Conservation (phyloP, 495 filamentous ascomycete species). For the Penicillium lividum region DNA sequence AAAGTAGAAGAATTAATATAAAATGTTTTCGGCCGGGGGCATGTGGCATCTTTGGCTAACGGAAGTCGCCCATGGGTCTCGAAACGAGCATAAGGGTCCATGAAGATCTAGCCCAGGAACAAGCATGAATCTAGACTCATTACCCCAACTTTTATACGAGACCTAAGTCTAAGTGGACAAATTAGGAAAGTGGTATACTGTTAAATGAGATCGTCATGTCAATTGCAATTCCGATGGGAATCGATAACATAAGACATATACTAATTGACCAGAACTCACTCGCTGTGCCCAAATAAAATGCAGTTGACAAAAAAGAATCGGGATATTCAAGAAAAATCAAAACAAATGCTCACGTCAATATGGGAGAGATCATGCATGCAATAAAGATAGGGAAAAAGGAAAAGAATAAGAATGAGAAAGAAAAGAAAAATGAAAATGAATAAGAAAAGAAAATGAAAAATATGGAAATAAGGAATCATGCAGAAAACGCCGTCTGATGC, state of each 20-base stretch:
- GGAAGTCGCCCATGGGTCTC: neutral
- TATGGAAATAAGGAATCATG: constrained; percentile 14
- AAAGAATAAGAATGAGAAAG: constrained; percentile 1
- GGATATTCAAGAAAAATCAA: constrained; percentile 4
- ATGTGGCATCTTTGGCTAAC: neutral
- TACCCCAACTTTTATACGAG: neutral
- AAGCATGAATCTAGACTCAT: neutral
- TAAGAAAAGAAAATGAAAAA: constrained; percentile 22
- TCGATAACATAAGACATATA: constrained; percentile 30
- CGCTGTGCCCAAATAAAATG: constrained; percentile 39
- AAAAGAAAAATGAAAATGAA: constrained; percentile 13
- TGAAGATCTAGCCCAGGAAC: neutral
- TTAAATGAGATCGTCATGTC: constrained; percentile 18
- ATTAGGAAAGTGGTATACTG: constrained; percentile 1
- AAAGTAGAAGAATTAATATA: neutral
- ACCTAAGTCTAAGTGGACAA: neutral
- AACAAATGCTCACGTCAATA: constrained; percentile 1
- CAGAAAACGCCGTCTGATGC: constrained; percentile 33
- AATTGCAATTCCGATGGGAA: constrained; percentile 24
- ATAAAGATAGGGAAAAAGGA: constrained; percentile 10
- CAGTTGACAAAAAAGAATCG: constrained; percentile 18
- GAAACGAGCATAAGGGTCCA: neutral
- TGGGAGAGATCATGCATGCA: constrained; percentile 14
- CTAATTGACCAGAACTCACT: constrained; percentile 33
- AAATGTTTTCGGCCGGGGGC: neutral